Conservation (phyloP, 805 yeast species). For the Suhomyces faveliae region DNA sequence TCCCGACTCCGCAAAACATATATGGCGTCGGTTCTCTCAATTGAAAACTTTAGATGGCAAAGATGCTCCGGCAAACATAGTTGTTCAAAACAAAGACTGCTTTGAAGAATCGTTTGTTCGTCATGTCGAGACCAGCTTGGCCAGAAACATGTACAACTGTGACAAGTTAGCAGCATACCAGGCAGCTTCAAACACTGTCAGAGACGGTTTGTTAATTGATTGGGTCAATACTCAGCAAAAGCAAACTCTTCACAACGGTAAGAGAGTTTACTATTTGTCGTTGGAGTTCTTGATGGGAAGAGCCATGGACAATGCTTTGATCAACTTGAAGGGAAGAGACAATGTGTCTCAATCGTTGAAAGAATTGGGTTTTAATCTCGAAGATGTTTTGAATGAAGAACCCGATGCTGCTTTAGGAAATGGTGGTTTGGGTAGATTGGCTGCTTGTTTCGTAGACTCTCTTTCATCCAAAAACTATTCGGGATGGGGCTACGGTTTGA, state of each 20-base stretch:
- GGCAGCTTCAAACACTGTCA: slow-evolving; percentile 74
- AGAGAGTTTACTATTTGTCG: slow-evolving; percentile 82
- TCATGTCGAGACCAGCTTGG: slow-evolving; percentile 88
- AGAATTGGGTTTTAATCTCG: slow-evolving; percentile 83
- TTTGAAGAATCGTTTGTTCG: slow-evolving; percentile 70
- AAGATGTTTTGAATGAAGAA: slow-evolving; percentile 80
- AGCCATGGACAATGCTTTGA: slow-evolving; percentile 90
- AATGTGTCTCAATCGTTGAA: slow-evolving; percentile 45
- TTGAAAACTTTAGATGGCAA: slow-evolving; percentile 25
- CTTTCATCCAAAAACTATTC: slow-evolving; percentile 82
- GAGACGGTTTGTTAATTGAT: slow-evolving; percentile 77
- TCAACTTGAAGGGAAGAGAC: slow-evolving; percentile 70
- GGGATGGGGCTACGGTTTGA: slow-evolving; percentile 95
- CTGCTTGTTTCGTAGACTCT: slow-evolving; percentile 92
- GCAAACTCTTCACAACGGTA: slow-evolving; percentile 79
- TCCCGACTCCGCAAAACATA: slow-evolving; percentile 71
- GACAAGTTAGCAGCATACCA: slow-evolving; percentile 91
- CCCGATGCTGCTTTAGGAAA: slow-evolving; percentile 95
- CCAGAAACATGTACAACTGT: slow-evolving; percentile 89
- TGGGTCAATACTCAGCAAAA: slow-evolving; percentile 94
- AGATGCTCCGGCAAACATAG: slow-evolving; percentile 12
- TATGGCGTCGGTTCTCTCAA: slow-evolving; percentile 73
- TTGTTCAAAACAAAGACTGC: slow-evolving; percentile 42
- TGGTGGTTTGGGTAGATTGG: slow-evolving; percentile 92
- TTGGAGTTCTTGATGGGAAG: slow-evolving; percentile 92